Conservation (phyloP, 306 rosid genomes). For the Dryas drummondii region DNA sequence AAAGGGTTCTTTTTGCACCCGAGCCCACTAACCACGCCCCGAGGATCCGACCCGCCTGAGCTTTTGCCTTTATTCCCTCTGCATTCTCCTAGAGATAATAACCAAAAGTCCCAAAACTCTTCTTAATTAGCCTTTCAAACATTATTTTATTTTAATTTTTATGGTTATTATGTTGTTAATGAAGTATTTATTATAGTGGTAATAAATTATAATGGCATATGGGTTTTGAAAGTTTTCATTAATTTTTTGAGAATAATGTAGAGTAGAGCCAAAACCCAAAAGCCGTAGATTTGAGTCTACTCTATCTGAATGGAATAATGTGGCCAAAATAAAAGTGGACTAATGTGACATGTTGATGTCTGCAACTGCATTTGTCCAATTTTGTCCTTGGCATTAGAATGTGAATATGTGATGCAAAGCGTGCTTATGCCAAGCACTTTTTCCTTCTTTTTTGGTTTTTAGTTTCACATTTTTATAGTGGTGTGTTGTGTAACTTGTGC, state of each 20-base stretch:
- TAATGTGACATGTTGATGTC: background rate
- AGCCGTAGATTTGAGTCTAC: background rate
- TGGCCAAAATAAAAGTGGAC: constrained; percentile 17
- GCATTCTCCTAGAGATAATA: constrained; percentile 53
- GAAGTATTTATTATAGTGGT: background rate
- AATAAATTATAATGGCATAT: background rate
- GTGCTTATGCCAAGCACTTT: constrained; percentile 1
- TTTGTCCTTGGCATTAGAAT: background rate
- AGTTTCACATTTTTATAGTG: no score
- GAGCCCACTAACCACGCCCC: constrained; percentile 51
- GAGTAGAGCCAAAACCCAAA: background rate
- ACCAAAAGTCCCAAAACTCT: constrained; percentile 5
- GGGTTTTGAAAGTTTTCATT: background rate
- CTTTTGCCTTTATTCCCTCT: constrained; percentile 77
- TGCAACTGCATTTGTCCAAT: background rate
- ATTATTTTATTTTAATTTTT: background rate
- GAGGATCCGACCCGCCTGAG: constrained; percentile 63
- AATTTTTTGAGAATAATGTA: background rate
- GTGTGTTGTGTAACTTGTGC: no score
- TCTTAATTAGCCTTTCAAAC: constrained; percentile 16
- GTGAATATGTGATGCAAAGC: background rate
- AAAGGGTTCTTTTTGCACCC: constrained; percentile 81
- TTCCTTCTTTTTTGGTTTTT: background rate
- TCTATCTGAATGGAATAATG: background rate
- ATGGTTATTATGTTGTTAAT: background rate